Percentiles rank a stretch among this genome's conserved stretches.
These are phyloP conservation scores for Komagataella pseudopastoris DNA, from an alignment of 805 yeast species.

Conservation along the genomic window DNA sequence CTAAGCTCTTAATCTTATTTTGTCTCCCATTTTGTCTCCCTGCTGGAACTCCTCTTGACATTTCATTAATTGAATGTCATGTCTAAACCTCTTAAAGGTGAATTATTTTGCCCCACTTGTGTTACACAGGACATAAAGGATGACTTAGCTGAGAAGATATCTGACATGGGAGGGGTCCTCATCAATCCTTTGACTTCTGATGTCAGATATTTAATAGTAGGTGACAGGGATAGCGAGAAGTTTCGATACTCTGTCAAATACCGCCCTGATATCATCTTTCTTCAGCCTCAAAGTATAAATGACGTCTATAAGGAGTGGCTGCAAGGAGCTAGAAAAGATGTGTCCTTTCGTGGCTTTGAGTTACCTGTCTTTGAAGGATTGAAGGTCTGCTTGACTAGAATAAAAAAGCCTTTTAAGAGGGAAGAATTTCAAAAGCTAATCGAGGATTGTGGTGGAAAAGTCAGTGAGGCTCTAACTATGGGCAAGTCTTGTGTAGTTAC, in stretches of 20 bases:
- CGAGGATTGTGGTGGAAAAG: slow-evolving; percentile 32
- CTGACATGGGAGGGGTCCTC: slow-evolving; percentile 45
- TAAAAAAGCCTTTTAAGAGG: slow-evolving; percentile 10
- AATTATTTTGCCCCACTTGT: slow-evolving; percentile 47
- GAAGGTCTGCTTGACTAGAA: slow-evolving; percentile 30
- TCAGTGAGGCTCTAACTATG: slow-evolving; percentile 34
- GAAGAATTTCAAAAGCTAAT: slow-evolving; percentile 21
- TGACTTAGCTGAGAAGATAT: slow-evolving; percentile 29
- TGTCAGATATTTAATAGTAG: slow-evolving; percentile 46
- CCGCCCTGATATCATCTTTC: slow-evolving; percentile 43
- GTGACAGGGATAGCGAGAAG: slow-evolving; percentile 41
- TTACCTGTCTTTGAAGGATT: slow-evolving; percentile 32
- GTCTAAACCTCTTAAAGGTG: slow-evolving; percentile 26
- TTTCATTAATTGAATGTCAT: neutral
- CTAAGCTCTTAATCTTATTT: neutral
- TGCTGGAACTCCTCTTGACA: too few species aligned
- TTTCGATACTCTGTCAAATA: slow-evolving; percentile 34
- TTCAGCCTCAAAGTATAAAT: slow-evolving; percentile 31
- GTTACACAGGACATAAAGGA: slow-evolving; percentile 25
- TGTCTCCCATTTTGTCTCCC: neutral
- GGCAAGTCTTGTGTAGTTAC: slow-evolving; percentile 31
- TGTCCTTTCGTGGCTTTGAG: slow-evolving; percentile 6
- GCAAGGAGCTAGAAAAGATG: slow-evolving; percentile 27
- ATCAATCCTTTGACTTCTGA: slow-evolving; percentile 47
- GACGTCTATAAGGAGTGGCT: slow-evolving; percentile 38